Conservation (phyloP, 2,329 filamentous ascomycete species). For the Curvularia spicifera region DNA sequence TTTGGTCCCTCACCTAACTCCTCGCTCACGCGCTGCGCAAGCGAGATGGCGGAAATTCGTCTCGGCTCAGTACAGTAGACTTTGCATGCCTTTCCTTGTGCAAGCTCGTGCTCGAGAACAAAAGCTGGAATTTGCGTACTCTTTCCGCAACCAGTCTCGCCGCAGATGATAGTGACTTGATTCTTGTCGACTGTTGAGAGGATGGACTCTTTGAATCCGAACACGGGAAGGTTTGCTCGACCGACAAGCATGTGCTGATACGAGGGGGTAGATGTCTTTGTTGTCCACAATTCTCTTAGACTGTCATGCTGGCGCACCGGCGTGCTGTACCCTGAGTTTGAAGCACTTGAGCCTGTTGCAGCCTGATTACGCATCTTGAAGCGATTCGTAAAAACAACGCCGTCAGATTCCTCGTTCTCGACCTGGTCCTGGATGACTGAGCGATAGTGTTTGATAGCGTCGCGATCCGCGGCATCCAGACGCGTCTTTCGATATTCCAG, state of each 20-base stretch:
- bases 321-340: conserved; percentile 42
- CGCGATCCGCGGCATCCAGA: conserved; percentile 73
- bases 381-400: conserved; percentile 74
- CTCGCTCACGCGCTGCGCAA: conserved; percentile 91
- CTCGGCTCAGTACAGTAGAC: conserved; percentile 95
- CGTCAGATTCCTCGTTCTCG: conserved; percentile 60
- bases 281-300: conserved; percentile 59
- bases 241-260: conserved; percentile 81
- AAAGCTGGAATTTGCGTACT: conserved; percentile 97
- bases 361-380: conserved; percentile 62
- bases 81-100: conserved; percentile 80
- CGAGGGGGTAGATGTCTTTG: conserved; percentile 57
- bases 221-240: conserved; percentile 87
- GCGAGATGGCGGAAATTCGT: conserved; percentile 92
- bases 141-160: conserved; percentile 96
- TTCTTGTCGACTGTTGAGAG: conserved; percentile 77
- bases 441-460: conserved; percentile 70
- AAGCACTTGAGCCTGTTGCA: conserved; percentile 31
- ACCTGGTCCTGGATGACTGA: conserved; percentile 71
- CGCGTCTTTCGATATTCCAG: conserved; percentile 72
- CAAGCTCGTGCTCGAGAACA: conserved; percentile 86
- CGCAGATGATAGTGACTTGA: conserved; percentile 91
- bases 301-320: conserved; percentile 46
- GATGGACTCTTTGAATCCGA: conserved; percentile 79
- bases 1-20: conserved; percentile 85